A percentile compares a stretch with the other conserved stretches of the same genome.
These are phyloP conservation scores for Ophiocordyceps robertsii DNA, from an alignment of 2,329 filamentous ascomycete species.

Conservation along the genomic window DNA sequence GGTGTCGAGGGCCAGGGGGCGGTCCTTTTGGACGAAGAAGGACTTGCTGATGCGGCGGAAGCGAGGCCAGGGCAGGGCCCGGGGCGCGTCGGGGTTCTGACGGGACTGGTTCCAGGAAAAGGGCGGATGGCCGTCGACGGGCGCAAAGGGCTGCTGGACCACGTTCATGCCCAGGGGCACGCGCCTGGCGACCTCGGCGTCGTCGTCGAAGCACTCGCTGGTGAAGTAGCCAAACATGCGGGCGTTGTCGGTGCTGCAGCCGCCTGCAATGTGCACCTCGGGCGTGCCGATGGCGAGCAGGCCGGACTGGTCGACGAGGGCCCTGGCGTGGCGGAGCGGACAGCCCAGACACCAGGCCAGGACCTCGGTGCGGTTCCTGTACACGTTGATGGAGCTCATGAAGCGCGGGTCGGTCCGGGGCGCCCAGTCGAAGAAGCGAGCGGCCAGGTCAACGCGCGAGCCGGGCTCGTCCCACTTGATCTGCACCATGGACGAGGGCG, in stretches of 20 bases:
- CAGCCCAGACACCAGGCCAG: conserved; percentile 5
- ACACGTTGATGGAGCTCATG: conserved; percentile 4
- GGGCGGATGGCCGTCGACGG: neutral
- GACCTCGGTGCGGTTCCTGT: conserved; percentile 2
- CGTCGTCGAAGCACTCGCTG: conserved; percentile 4
- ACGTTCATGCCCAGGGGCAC: conserved; percentile 2
- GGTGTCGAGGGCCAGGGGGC: neutral
- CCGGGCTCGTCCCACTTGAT: conserved; percentile 5
- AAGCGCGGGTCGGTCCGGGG: conserved; percentile 2
- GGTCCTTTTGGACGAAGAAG: conserved; percentile 5
- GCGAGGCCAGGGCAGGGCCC: conserved; percentile 3
- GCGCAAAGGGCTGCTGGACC: conserved; percentile 4
- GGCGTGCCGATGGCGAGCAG: conserved; percentile 4
- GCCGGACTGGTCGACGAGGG: conserved; percentile 4
- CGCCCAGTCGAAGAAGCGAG: conserved; percentile 6
- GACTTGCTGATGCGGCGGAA: conserved; percentile 4
- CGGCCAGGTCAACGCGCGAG: conserved; percentile 1
- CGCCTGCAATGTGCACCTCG: conserved; percentile 2
- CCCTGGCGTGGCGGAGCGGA: neutral
- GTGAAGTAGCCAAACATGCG: conserved; percentile 4
- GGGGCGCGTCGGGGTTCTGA: neutral
- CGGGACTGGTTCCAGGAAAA: conserved; percentile 3
- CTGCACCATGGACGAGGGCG: conserved; percentile 6
- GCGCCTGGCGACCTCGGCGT: neutral
- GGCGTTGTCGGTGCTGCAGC: conserved; percentile 5